These are phyloP conservation scores for Aspergillus ellipticus DNA, from an alignment of 495 filamentous ascomycete species.

Conservation along the genomic window DNA sequence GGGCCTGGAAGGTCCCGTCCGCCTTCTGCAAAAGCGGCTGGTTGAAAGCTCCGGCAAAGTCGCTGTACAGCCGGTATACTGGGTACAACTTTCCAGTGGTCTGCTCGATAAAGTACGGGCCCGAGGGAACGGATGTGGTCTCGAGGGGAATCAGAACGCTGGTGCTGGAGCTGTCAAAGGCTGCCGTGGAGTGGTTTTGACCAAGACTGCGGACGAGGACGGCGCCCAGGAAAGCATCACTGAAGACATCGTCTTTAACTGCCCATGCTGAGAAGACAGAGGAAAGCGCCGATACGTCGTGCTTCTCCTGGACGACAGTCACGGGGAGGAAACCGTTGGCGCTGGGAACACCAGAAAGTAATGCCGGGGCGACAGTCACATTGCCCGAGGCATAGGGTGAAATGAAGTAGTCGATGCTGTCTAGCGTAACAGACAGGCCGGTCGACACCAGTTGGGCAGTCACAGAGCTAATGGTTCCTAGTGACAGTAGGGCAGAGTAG, in stretches of 20 bases:
- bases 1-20: slow-evolving; percentile 2
- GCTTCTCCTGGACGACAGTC: background rate
- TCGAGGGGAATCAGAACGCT: background rate
- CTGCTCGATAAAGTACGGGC: slow-evolving; percentile 12
- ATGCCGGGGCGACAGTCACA: background rate
- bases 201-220: background rate
- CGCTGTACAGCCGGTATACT: slow-evolving; percentile 10
- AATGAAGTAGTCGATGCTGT: slow-evolving; percentile 3
- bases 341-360: background rate
- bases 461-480: too few relatives aligned
- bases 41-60: slow-evolving; percentile 3
- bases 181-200: background rate
- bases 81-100: slow-evolving; percentile 5
- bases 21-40: slow-evolving; percentile 16
- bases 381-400: slow-evolving; percentile 1
- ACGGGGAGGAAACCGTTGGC: slow-evolving; percentile 1
- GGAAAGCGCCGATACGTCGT: background rate
- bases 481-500: too few relatives aligned
- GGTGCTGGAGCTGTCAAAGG: background rate
- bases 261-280: slow-evolving; percentile 3
- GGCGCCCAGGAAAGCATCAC: slow-evolving; percentile 1
- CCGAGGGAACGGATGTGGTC: background rate
- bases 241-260: slow-evolving; percentile 5
- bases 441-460: slow-evolving; percentile 2
- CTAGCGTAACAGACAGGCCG: background rate